phyloP scores from a whole-genome alignment of 2,329 filamentous ascomycete species.

The Apiospora saccharicola region DNA sequence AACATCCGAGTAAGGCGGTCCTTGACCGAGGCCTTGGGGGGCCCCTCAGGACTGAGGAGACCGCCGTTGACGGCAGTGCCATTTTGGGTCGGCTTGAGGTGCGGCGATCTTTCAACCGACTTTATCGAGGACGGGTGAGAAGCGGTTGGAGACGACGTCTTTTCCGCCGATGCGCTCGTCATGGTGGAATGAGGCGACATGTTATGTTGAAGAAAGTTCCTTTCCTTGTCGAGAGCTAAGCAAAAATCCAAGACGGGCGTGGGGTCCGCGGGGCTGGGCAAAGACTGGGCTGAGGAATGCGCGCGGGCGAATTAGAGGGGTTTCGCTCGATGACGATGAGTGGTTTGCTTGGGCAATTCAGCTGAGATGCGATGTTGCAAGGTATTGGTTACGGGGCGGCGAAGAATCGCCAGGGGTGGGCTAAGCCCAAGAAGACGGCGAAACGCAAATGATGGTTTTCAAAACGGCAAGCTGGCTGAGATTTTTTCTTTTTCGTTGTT shows the following conservation, averaged over 20 bases:
- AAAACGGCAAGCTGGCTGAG: slow-evolving; percentile 37
- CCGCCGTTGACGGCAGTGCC: slow-evolving; percentile 40
- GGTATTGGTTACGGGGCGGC: slow-evolving; percentile 34
- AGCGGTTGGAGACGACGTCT: slow-evolving; percentile 40
- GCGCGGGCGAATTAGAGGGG: slow-evolving; percentile 20
- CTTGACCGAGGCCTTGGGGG: slow-evolving; percentile 68
- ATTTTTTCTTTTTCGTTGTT: slow-evolving; percentile 26
- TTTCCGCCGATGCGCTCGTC: slow-evolving; percentile 44
- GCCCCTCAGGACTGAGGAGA: slow-evolving; percentile 36
- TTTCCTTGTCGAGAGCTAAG: slow-evolving; percentile 12
- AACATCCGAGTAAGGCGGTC: slow-evolving; percentile 72
- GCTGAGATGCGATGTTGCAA: slow-evolving; percentile 29
- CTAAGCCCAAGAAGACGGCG: slow-evolving; percentile 42
- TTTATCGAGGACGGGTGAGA: slow-evolving; percentile 44
- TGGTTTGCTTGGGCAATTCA: slow-evolving; percentile 20
- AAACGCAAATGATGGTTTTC: slow-evolving; percentile 37
- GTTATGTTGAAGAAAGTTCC: slow-evolving; percentile 14
- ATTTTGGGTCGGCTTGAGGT: slow-evolving; percentile 40
- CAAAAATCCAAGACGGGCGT: slow-evolving; percentile 19
- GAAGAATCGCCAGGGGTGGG: slow-evolving; percentile 43
- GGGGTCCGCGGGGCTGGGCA: slow-evolving; percentile 18
- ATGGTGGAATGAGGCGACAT: slow-evolving; percentile 35
- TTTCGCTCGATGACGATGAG: slow-evolving; percentile 20
- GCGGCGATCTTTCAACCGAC: slow-evolving; percentile 42
- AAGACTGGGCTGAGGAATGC: slow-evolving; percentile 16